Percentiles rank a stretch among this genome's conserved stretches.
phyloP scores from a whole-genome alignment of 176 grass and related monocot genomes.

The Oryza longistaminata region DNA sequence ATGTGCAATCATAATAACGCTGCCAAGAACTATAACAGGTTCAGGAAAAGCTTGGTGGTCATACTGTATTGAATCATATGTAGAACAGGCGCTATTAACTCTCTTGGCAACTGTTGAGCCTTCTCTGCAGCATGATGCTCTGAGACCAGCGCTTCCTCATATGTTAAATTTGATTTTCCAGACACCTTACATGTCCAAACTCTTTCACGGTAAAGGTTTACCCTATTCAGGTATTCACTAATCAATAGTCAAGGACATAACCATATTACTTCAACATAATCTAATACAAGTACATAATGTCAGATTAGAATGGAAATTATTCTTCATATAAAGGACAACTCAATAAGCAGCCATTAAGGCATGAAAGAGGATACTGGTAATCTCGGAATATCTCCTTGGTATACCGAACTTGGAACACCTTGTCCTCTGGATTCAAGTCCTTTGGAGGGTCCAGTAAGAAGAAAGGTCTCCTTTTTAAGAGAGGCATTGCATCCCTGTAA shows the following conservation, averaged over 20 bases:
- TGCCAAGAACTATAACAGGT: slow-evolving; percentile 20
- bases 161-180: slow-evolving; percentile 86
- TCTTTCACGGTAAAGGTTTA: slow-evolving; percentile 75
- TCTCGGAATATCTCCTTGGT: slow-evolving; percentile 87
- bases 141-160: slow-evolving; percentile 86
- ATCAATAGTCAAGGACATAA: slow-evolving; percentile 60
- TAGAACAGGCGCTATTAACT: slow-evolving; percentile 68
- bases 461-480: slow-evolving; percentile 70
- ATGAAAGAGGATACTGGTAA: slow-evolving; percentile 84
- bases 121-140: slow-evolving; percentile 71
- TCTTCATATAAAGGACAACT: slow-evolving; percentile 3
- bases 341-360: slow-evolving; percentile 26
- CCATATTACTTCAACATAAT: slow-evolving; percentile 30
- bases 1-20: slow-evolving; percentile 25
- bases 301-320: slow-evolving; percentile 12
- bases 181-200: slow-evolving; percentile 81
- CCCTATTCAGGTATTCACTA: slow-evolving; percentile 80
- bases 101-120: slow-evolving; percentile 71
- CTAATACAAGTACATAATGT: slow-evolving; percentile 15
- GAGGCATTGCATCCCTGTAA: slow-evolving; percentile 63
- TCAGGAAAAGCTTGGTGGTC: slow-evolving; percentile 37
- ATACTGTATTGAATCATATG: slow-evolving; percentile 83
- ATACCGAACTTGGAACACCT: slow-evolving; percentile 74
- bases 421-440: slow-evolving; percentile 67
- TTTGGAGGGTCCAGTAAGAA: slow-evolving; percentile 57